A percentile compares a stretch with the other conserved stretches of the same genome.
These are phyloP conservation scores for Cardiospermum halicacabum DNA, from an alignment of 345 rosid genomes.

Conservation along the genomic window DNA sequence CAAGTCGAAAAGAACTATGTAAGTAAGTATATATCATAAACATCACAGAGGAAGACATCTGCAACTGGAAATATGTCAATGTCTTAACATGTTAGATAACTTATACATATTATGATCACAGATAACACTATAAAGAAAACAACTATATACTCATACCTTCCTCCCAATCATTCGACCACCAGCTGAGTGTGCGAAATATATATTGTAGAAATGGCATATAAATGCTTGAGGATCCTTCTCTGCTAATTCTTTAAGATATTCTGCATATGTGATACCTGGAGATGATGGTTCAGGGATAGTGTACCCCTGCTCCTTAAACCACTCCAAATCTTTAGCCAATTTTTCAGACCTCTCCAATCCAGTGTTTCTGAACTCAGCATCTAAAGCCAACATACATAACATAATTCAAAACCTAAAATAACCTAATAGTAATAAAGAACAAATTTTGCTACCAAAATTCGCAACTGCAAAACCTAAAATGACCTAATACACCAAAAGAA, in stretches of 20 bases:
- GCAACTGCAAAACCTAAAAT: too few species aligned
- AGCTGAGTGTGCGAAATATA: slow-evolving; percentile 89
- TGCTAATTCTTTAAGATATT: slow-evolving; percentile 56
- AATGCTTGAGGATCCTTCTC: slow-evolving; percentile 94
- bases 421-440: background rate
- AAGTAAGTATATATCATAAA: background rate
- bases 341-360: slow-evolving; percentile 79
- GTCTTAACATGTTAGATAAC: background rate
- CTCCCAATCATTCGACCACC: slow-evolving; percentile 98
- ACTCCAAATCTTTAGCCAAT: slow-evolving; percentile 67
- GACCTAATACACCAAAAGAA: background rate
- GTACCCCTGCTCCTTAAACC: slow-evolving; percentile 91
- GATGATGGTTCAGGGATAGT: slow-evolving; percentile 75
- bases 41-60: background rate
- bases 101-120: too few species aligned
- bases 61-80: background rate
- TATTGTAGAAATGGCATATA: slow-evolving; percentile 94
- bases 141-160: slow-evolving; percentile 45
- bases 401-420: background rate
- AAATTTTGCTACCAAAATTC: background rate
- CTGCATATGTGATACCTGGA: slow-evolving; percentile 62
- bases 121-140: too few species aligned
- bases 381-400: slow-evolving; percentile 27
- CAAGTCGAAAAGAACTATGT: background rate
- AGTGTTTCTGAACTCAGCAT: slow-evolving; percentile 76